A percentile compares a stretch with the other conserved stretches of the same genome.
These are phyloP conservation scores for Cladobotryum protrusum DNA, from an alignment of 2,329 filamentous ascomycete genomes.

Conservation along the genomic window DNA sequence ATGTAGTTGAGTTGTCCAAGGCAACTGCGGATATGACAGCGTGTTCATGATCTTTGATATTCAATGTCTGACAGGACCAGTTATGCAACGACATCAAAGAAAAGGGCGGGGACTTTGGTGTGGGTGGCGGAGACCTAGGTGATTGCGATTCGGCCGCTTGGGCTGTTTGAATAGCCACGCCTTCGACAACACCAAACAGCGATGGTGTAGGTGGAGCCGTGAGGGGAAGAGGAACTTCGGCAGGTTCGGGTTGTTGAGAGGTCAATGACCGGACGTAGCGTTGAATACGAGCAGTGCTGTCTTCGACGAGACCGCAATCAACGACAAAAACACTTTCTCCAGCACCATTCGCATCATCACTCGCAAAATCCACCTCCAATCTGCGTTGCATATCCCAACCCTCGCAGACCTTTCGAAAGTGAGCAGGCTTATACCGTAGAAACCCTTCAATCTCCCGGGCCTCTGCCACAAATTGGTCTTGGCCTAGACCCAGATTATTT, in stretches of 20 bases:
- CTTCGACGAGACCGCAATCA: slow-evolving; percentile 61
- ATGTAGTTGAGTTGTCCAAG: slow-evolving; percentile 68
- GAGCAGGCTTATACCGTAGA: slow-evolving; percentile 62
- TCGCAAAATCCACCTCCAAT: slow-evolving; percentile 83
- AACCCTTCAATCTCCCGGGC: slow-evolving; percentile 77
- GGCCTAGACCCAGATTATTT: slow-evolving; percentile 63
- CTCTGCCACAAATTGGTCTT: slow-evolving; percentile 66
- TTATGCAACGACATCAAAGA: slow-evolving; percentile 21
- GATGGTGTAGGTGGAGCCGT: slow-evolving; percentile 17
- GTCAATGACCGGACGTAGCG: slow-evolving; percentile 37
- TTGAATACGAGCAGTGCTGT: slow-evolving; percentile 36
- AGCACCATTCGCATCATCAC: slow-evolving; percentile 66
- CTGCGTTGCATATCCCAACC: slow-evolving; percentile 89
- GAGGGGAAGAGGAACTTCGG: slow-evolving; percentile 6
- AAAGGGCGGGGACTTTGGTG: slow-evolving; percentile 16
- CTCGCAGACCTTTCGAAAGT: slow-evolving; percentile 71
- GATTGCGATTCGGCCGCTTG: slow-evolving; percentile 15
- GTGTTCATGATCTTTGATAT: slow-evolving; percentile 52
- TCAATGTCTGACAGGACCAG: slow-evolving; percentile 24
- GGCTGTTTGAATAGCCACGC: slow-evolving; percentile 9
- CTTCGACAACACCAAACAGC: slow-evolving; percentile 22
- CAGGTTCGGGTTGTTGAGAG: slow-evolving; percentile 12
- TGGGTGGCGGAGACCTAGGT: slow-evolving; percentile 18
- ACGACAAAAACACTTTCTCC: slow-evolving; percentile 75
- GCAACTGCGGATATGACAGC: slow-evolving; percentile 63